Base-by-base conservation (phyloP, 1,284 basidiomycete species). In the Limonomyces culmigenus region DNA sequence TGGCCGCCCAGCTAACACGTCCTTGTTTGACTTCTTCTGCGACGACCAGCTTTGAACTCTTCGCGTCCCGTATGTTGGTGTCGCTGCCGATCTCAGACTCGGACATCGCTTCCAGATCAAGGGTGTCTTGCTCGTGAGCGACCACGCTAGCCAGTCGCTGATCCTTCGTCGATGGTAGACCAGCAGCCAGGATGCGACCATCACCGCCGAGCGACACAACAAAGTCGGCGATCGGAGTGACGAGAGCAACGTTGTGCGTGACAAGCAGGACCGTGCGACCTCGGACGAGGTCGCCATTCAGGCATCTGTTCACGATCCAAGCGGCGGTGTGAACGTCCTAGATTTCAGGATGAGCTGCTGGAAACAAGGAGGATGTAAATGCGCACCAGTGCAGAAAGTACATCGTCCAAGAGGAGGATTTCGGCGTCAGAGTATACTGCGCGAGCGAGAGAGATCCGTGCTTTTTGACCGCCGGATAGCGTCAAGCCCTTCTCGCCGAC, bases 261-360 rank as follows among this genome's bases (percentile, higher is more conserved):
- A 83, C 76, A 4, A 87, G 58, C 15, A 87, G 52, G 29, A 86
- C 58, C 1, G 83, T 87, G 32, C 83, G 63, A 3, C 67, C 74
- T 31, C 62, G 58, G 29, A 87, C 55, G 5, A 87, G 58, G n/a
- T n/a, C n/a, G n/a, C n/a, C n/a, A 31, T 57, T 53, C 52, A 88
- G 69, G 44, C 80, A 77, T 36, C 83, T 70, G 14, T 84, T 70
- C 10, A 86, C 70, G 39, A 87, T 75, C 69, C 71, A 84, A 43
- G 70, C 70, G 0, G 79, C 64, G 0, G 81, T 87, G 42, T 78
- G 68, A 3, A 73, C 66, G 46, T 70, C n/a, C n/a, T n/a, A n/a
- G n/a, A n/a, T n/a, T n/a, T n/a, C n/a, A n/a, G n/a, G n/a, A n/a
- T n/a, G n/a, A n/a, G n/a, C n/a, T n/a, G n/a, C n/a, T n/a, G n/a